Conservation (phyloP, 106 monocot genomes). For the Posidonia australis region DNA sequence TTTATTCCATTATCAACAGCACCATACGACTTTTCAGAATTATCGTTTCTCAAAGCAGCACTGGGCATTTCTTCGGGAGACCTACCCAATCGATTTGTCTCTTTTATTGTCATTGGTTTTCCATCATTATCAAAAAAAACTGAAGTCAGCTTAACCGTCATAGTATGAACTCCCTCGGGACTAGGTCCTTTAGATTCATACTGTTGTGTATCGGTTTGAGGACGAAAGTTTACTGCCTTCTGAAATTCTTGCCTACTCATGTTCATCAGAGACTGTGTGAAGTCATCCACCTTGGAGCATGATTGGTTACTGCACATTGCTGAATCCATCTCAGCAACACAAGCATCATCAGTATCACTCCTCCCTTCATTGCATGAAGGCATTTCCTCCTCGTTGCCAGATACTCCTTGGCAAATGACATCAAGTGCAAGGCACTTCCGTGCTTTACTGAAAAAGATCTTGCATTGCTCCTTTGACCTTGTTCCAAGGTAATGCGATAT, state of each 20-base stretch:
- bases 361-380: slow-evolving; percentile 42
- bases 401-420: slow-evolving; percentile 17
- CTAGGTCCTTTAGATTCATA: slow-evolving; percentile 11
- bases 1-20: neutral
- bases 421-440: slow-evolving; percentile 74
- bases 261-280: slow-evolving; percentile 21
- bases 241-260: slow-evolving; percentile 13
- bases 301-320: slow-evolving; percentile 63
- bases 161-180: slow-evolving; percentile 19
- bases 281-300: slow-evolving; percentile 49
- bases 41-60: neutral
- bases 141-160: slow-evolving; percentile 4
- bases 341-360: slow-evolving; percentile 59
- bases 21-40: neutral
- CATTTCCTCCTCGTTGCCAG: slow-evolving; percentile 12
- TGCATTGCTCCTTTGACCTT: slow-evolving; percentile 75
- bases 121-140: neutral
- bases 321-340: slow-evolving; percentile 55
- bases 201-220: slow-evolving; percentile 21
- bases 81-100: neutral
- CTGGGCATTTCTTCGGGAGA: neutral
- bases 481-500: slow-evolving; percentile 53
- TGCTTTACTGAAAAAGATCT: slow-evolving; percentile 86
- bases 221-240: slow-evolving; percentile 8
- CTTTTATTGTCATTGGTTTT: neutral